phyloP scores from a whole-genome alignment of 345 rosid species.

The Eucalyptus globulus region DNA sequence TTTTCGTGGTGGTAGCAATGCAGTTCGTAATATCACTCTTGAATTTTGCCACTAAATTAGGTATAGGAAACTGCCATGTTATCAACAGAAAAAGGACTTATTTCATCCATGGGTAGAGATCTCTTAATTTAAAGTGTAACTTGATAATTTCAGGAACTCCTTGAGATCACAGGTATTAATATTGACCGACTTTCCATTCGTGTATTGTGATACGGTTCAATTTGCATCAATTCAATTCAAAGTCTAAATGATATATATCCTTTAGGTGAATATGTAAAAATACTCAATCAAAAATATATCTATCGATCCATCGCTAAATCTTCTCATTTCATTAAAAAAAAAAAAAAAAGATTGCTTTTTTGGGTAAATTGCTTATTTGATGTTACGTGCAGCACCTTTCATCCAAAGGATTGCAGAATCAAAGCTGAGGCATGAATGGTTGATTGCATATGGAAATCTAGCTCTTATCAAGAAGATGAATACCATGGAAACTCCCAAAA shows the following conservation, averaged over 20 bases:
- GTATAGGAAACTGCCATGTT: neutral
- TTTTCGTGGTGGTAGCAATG: neutral
- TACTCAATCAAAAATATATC: neutral
- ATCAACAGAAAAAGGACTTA: neutral
- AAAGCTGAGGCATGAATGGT: neutral
- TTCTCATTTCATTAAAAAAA: neutral
- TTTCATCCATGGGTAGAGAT: neutral
- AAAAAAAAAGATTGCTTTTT: neutral
- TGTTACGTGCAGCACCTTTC: neutral
- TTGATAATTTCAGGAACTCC: neutral
- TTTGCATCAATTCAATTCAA: neutral
- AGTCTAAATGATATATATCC: neutral
- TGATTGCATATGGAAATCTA: neutral
- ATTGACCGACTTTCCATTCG: fast-evolving
- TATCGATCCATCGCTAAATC: fast-evolving
- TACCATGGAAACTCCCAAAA: fast-evolving
- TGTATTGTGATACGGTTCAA: fast-evolving
- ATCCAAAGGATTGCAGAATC: neutral
- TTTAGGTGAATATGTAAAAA: neutral
- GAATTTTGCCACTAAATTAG: neutral
- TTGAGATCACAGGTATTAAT: neutral
- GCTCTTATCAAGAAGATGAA: fast-evolving
- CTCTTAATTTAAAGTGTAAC: neutral
- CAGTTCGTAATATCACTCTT: neutral
- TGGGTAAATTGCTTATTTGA: neutral